phyloP scores from a whole-genome alignment of 306 rosid genomes.

The Citrullus colocynthis region DNA sequence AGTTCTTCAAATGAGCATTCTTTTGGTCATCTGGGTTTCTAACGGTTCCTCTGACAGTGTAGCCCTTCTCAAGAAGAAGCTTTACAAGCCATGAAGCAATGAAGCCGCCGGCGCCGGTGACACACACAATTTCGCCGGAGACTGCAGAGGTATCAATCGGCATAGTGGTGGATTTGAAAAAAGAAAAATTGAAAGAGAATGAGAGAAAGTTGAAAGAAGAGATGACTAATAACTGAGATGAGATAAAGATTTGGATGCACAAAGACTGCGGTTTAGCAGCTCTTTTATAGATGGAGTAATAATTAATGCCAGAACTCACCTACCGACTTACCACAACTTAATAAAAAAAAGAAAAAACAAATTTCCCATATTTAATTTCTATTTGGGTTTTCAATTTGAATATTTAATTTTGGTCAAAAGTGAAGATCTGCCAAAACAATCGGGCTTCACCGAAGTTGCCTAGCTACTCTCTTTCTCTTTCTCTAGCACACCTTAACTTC shows the following conservation, averaged over 20 bases:
- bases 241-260: background rate
- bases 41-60: slow-evolving; percentile 68
- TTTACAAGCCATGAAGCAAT: slow-evolving; percentile 91
- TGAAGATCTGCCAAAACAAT: background rate
- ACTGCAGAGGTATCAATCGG: slow-evolving; percentile 17
- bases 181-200: background rate
- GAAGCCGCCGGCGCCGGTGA: slow-evolving; percentile 92
- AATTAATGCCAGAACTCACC: background rate
- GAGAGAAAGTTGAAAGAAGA: background rate
- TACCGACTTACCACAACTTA: background rate
- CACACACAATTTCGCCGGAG: slow-evolving; percentile 50
- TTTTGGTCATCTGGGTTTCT: slow-evolving; percentile 82
- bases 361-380: too few species aligned
- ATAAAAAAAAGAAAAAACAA: background rate
- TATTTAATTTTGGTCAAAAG: background rate
- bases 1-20: slow-evolving; percentile 60
- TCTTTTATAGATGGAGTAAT: background rate
- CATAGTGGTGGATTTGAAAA: slow-evolving; percentile 18
- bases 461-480: background rate
- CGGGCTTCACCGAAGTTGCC: background rate
- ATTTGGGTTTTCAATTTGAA: background rate
- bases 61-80: slow-evolving; percentile 57
- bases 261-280: background rate
- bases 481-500: too few species aligned
- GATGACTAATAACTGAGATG: background rate